These are phyloP conservation scores for Gossypium schwendimanii DNA, from an alignment of 441 rosid genomes.

Conservation along the genomic window DNA sequence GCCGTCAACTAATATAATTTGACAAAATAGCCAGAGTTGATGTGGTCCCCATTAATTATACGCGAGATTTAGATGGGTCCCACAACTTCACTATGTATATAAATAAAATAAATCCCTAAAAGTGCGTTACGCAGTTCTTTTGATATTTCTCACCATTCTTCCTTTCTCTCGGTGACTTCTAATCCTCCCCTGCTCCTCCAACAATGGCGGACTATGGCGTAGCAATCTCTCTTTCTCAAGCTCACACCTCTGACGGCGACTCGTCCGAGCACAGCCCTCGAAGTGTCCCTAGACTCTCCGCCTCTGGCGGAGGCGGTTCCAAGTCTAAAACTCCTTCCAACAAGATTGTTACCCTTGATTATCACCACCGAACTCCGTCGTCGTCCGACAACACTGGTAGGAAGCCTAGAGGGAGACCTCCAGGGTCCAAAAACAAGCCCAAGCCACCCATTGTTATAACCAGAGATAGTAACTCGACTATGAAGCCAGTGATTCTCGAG, in stretches of 20 bases:
- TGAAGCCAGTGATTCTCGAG: constrained; percentile 39
- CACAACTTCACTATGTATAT: background rate
- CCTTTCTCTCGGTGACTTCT: background rate
- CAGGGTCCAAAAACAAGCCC: constrained; percentile 48
- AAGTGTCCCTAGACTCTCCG: constrained; percentile 11
- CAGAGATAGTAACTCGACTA: constrained; percentile 23
- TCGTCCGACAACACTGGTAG: constrained; percentile 2
- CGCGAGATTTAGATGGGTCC: background rate
- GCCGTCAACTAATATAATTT: too few relatives aligned
- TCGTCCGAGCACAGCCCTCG: constrained; percentile 29
- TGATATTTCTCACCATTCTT: background rate
- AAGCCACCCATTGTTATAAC: constrained; percentile 38
- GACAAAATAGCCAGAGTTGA: too few relatives aligned
- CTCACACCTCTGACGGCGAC: constrained; percentile 21
- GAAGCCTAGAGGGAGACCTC: constrained; percentile 45
- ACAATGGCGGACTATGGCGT: constrained; percentile 31
- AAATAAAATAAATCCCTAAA: background rate
- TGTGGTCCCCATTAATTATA: too few relatives aligned
- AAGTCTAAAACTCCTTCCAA: background rate
- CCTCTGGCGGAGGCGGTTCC: background rate
- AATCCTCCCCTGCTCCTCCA: background rate
- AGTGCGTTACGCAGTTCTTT: background rate
- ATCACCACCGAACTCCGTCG: constrained; percentile 1
- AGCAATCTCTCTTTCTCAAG: constrained; percentile 13
- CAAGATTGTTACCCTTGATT: constrained; percentile 1